These are phyloP conservation scores for Solanum peruvianum DNA, from an alignment of 257 asterid species.

Conservation along the genomic window DNA sequence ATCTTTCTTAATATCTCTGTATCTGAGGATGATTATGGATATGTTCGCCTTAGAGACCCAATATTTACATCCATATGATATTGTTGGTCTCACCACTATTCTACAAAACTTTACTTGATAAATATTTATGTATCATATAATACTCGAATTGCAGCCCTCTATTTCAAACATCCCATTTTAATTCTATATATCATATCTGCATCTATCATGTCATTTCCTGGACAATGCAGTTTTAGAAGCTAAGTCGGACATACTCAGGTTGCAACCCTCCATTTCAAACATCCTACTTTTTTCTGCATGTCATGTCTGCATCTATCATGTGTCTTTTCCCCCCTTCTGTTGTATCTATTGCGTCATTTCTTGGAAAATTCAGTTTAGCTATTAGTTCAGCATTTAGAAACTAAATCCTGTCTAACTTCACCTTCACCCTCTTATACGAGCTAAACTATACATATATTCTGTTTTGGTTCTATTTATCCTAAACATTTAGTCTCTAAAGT, in stretches of 20 bases:
- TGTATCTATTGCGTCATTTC: neutral
- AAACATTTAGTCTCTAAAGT: neutral
- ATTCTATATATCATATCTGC: neutral
- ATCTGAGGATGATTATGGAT: neutral
- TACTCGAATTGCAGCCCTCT: neutral
- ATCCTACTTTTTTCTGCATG: neutral
- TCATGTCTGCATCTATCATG: neutral
- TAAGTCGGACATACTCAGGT: neutral
- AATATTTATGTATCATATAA: neutral
- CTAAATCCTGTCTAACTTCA: neutral
- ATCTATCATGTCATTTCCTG: neutral
- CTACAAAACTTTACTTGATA: neutral
- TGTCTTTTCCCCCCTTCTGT: neutral
- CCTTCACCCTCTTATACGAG: neutral
- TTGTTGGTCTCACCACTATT: neutral
- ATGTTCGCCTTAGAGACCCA: neutral
- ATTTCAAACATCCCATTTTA: neutral
- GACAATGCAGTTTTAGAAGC: neutral
- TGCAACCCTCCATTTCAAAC: neutral
- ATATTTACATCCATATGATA: neutral
- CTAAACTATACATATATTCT: neutral
- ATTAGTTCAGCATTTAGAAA: neutral
- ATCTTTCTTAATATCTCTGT: neutral
- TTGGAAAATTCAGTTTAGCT: neutral
- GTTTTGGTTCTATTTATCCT: neutral